These are phyloP conservation scores for Furcasterigmium furcatum DNA, from an alignment of 2,329 filamentous ascomycete genomes.

Conservation along the genomic window DNA sequence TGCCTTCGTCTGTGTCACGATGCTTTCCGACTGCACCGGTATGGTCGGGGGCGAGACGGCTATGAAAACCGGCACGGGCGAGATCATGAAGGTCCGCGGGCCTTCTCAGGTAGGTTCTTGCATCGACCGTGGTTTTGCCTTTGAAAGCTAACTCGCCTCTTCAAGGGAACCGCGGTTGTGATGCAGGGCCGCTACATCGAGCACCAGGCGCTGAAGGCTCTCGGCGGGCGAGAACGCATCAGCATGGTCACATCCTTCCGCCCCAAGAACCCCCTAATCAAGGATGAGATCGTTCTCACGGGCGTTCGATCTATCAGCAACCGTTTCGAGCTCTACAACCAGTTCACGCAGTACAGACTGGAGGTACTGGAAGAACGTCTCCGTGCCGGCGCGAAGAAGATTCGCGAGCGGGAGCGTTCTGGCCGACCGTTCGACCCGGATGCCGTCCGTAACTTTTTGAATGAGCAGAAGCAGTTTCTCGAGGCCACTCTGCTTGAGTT, in stretches of 20 bases:
- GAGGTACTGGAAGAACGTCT: conserved; percentile 58
- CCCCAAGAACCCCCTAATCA: conserved; percentile 48
- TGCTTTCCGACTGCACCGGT: conserved; percentile 59
- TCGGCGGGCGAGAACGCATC: conserved; percentile 60
- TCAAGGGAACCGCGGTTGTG: conserved; percentile 57
- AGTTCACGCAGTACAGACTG: conserved; percentile 60
- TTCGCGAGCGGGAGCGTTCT: not conserved
- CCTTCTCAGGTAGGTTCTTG: conserved; percentile 58
- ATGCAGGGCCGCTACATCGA: conserved; percentile 66
- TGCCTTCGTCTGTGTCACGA: conserved; percentile 65
- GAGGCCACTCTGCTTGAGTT: not conserved
- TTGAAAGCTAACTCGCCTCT: conserved; percentile 12
- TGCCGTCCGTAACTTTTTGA: not conserved
- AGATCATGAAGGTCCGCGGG: conserved; percentile 56
- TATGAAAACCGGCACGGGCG: conserved; percentile 48
- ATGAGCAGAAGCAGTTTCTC: not conserved
- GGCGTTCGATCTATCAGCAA: conserved; percentile 59
- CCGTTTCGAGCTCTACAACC: conserved; percentile 54
- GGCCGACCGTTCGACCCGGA: not conserved
- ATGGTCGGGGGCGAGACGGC: conserved; percentile 68
- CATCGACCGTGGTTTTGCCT: too few species aligned
- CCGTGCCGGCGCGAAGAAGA: conserved; percentile 6
- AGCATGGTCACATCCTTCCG: conserved; percentile 65
- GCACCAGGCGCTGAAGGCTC: conserved; percentile 59
- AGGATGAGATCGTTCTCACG: conserved; percentile 59